Evolutionary conservation across 1,284 basidiomycete genomes (phyloP), one percentile per base, ranked within the genome.

Genomic region (Porphyrellus sp.): DNA sequence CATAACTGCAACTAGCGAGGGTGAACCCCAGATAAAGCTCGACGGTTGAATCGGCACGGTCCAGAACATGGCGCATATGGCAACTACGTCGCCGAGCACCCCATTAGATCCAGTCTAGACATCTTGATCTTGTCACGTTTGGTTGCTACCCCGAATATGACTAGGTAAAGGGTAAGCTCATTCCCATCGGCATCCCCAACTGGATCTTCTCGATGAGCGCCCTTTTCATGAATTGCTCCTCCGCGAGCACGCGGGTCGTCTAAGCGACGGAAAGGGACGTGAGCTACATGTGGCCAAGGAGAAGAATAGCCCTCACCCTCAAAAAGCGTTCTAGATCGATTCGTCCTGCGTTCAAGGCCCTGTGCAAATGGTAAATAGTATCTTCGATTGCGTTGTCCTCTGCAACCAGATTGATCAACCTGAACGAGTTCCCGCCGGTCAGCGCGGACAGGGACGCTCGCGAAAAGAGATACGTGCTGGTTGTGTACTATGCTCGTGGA

Each of bases 301-400:
- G 35, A 54, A 52, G 52, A 56, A 58, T 53, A 49, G 50, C 38
- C 71, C 85, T 62, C 68, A 91, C 92, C 75, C 93, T 86, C 55
- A 96, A 75, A 76, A 95, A 97, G 40, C 89, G 81, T 67, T 97
- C 93, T 54, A 97, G 80, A 74, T 98, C 94, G 58, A 97, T 87
- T 51, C 91, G 82, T 9, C 96, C 95, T 40, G 89, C 80, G 65
- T 96, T 96, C 58, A 99, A 77, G 4, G 94, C 96, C 52, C 95
- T 83, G 52, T 95, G 93, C 47, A 99, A 81, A 69, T 99, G 95
- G 73, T 98, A 99, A 55, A 98, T 89, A 24, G 96, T 96, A 71
- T 99, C 97, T 70, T 98, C 94, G 63, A 99, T 93, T 0, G 96
- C 94, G 62, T 95, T 94, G 70, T 99, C 97, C 70, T 99, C 97